A percentile compares a stretch with the other conserved stretches of the same genome.
Evolutionary conservation across 495 filamentous ascomycete genomes (phyloP).

Genomic region (Penicillium turbatum): DNA sequence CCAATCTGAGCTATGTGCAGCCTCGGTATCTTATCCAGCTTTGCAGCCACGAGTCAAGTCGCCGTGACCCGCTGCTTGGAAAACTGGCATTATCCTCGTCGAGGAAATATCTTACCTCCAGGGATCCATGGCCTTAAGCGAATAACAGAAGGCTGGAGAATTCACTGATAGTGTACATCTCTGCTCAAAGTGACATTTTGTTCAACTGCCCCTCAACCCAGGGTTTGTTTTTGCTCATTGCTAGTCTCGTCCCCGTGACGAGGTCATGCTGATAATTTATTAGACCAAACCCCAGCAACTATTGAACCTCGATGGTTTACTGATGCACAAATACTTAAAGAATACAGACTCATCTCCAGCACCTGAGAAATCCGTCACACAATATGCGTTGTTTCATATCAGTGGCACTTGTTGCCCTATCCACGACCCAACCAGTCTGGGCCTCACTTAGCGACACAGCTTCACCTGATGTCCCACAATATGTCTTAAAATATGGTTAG

Average conservation of each 20-base stretch:
- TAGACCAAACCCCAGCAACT: slow-evolving; percentile 1
- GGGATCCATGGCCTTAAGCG: not conserved
- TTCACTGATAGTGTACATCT: not conserved
- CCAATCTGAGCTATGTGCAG: not conserved
- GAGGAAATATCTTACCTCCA: not conserved
- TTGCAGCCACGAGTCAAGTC: not conserved
- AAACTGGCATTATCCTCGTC: slow-evolving; percentile 5
- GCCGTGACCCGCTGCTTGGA: not conserved
- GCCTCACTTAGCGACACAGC: not conserved
- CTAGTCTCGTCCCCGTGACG: not conserved
- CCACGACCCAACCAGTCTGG: not conserved
- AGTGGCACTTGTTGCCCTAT: slow-evolving; percentile 7
- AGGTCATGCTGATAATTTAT: slow-evolving; percentile 1
- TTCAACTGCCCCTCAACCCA: not conserved
- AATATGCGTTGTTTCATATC: slow-evolving; percentile 14
- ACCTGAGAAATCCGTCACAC: not conserved
- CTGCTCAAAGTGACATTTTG: no score
- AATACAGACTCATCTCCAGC: not conserved
- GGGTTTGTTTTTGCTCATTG: not conserved
- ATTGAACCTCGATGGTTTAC: not conserved
- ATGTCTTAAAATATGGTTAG: slow-evolving; percentile 30
- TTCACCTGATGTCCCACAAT: slow-evolving; percentile 20
- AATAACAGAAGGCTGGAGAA: not conserved
- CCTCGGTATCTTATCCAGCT: not conserved
- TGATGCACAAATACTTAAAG: not conserved